Percentiles rank a stretch among this genome's conserved stretches.
Conservation (phyloP, 2,329 filamentous ascomycete species). For the Penicillium sp. region DNA sequence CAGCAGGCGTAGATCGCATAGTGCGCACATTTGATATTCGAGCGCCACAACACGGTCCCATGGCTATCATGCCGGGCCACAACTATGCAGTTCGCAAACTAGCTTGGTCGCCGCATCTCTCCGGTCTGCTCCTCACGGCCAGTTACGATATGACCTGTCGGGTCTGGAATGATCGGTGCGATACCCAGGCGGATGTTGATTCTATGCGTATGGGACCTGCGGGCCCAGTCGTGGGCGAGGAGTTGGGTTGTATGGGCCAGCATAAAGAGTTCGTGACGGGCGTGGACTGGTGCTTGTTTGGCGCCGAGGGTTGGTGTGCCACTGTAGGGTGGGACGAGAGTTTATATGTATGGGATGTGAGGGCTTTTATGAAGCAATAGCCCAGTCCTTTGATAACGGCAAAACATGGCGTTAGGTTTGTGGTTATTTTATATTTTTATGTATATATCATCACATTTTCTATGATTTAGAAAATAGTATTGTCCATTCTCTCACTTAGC, state of each 20-base stretch:
- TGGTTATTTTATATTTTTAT: not conserved
- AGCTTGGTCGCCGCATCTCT: constrained; percentile 91
- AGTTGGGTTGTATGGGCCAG: constrained; percentile 81
- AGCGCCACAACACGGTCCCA: constrained; percentile 66
- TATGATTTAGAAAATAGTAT: not conserved
- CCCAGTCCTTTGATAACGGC: constrained; percentile 14
- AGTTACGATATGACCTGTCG: constrained; percentile 98
- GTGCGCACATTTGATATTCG: constrained; percentile 90
- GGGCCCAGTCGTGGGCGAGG: constrained; percentile 53
- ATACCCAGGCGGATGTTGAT: constrained; percentile 35
- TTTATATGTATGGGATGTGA: constrained; percentile 88
- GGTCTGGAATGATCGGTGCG: constrained; percentile 80
- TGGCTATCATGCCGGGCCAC: constrained; percentile 74
- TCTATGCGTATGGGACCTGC: constrained; percentile 36
- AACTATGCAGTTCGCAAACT: constrained; percentile 84
- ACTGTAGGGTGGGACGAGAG: constrained; percentile 93
- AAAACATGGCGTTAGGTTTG: not conserved
- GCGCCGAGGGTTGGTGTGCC: constrained; percentile 90
- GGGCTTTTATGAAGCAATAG: constrained; percentile 52
- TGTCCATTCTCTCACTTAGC: no score
- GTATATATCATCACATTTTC: not conserved
- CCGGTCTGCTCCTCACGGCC: constrained; percentile 78
- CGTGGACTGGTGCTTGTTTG: constrained; percentile 97
- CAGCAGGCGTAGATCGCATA: constrained; percentile 80
- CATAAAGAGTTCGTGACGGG: constrained; percentile 97